Base-by-base conservation (phyloP, 768 basidiomycete species). In the Gymnopilus dilepis region DNA sequence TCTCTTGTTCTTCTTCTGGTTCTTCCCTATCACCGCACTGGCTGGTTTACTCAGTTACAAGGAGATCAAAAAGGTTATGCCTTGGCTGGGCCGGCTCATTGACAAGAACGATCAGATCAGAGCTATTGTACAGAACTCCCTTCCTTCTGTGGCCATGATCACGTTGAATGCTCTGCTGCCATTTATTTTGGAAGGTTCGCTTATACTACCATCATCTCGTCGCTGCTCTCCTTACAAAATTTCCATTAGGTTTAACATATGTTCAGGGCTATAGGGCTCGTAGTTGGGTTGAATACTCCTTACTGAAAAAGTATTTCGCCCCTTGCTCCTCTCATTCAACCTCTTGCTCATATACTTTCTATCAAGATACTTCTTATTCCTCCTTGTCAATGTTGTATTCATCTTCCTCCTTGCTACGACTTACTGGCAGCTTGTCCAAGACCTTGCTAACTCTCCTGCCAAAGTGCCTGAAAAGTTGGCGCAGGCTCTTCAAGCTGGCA, bases 401-500 rank as follows among this genome's bases (percentile, higher is more conserved):
- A 95, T 97, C 62, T 98, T 97, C 80, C 84, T 97, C 15, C 76
- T 97, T 37, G 94, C 95, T 0, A 91, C 90, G 57, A 96, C 95
- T 0, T 95, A 96, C 73, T 93, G 90, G 87, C 90, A 95, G 54
- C 86, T 99, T 11, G 86, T 96, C 13, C 88, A 88, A 38, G 96
- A 99, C 69, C 82, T 99, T 31, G 95, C 95, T 1, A 92, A 95
- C 67, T 94, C 92, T 0, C 97, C 97, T 0, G 91, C 92, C 4
- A 96, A 95, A 74, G 92, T 98, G 30, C 94, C 97, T 0, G 92
- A 96, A 75, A 97, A 95, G 70, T 79, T 99, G 0, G 97, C 97
- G 0, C 78, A 84, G 52, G 90, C 95, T 0, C 76, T 99, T 52
- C 90, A 89, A 74, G 86, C 83, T 60, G 95, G 86, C 71, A 84